phyloP scores from a whole-genome alignment of 257 asterid species.

The Solanum bulbocastanum region DNA sequence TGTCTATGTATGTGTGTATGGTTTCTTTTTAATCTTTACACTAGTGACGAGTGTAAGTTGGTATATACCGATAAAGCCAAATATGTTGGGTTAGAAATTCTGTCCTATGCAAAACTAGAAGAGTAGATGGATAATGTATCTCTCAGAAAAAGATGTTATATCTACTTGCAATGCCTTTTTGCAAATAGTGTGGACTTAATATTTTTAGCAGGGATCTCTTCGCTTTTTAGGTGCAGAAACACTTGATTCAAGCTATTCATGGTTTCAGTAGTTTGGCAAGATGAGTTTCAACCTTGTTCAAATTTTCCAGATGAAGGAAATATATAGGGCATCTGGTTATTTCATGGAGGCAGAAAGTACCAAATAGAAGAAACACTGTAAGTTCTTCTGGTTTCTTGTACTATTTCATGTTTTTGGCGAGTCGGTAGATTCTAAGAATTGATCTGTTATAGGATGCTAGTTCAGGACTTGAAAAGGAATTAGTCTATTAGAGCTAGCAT shows the following conservation, averaged over 20 bases:
- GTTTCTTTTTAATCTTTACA: not conserved
- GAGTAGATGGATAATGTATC: not conserved
- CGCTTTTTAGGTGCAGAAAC: not conserved
- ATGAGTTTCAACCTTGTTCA: not conserved
- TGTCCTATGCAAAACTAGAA: not conserved
- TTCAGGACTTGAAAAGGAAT: not conserved
- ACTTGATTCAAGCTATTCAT: not conserved
- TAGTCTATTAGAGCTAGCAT: not conserved
- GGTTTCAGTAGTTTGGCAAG: not conserved
- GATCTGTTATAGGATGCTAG: not conserved
- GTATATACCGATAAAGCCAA: not conserved
- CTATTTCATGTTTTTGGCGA: not conserved
- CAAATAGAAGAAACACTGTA: constrained; percentile 36
- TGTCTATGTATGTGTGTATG: not conserved
- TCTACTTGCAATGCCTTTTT: not conserved
- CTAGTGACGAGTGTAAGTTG: not conserved
- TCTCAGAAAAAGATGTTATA: not conserved
- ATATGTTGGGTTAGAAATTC: not conserved
- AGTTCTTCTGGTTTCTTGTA: not conserved
- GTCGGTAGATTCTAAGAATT: not conserved
- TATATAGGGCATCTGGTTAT: constrained; percentile 88
- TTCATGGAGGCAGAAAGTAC: constrained; percentile 36
- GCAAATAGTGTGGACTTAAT: not conserved
- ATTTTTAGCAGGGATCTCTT: not conserved
- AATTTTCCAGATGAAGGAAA: constrained; percentile 63